A percentile compares a stretch with the other conserved stretches of the same genome.
Evolutionary conservation across 2,329 filamentous ascomycete species (phyloP).

Genomic region (Xylaria sp.): DNA sequence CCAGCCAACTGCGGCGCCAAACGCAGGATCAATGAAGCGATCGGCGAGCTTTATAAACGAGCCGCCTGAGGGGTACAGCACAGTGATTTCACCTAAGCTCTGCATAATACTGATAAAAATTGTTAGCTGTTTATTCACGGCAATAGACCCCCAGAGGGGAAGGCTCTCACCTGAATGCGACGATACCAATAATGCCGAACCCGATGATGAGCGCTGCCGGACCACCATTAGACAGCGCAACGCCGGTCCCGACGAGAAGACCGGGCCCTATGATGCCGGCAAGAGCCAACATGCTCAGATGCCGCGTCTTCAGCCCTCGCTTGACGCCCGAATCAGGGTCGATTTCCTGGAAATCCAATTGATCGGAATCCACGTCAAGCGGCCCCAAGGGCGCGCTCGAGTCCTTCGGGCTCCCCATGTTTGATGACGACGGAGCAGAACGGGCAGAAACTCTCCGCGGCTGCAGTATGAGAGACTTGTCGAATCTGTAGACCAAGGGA

Average conservation of each 20-base stretch:
- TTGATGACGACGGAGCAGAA: conserved; percentile 9
- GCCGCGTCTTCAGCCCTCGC: conserved; percentile 72
- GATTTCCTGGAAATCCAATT: conserved; percentile 57
- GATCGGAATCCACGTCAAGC: conserved; percentile 36
- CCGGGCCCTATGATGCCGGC: conserved; percentile 76
- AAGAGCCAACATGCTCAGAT: conserved; percentile 73
- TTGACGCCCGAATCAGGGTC: conserved; percentile 74
- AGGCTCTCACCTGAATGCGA: conserved; percentile 62
- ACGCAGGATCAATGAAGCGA: conserved; percentile 76
- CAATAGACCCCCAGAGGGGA: conserved; percentile 29
- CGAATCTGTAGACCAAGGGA: background rate
- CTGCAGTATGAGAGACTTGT: background rate
- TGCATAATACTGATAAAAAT: conserved; percentile 69
- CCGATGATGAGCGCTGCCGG: conserved; percentile 79
- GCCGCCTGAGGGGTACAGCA: conserved; percentile 76
- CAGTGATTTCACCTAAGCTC: conserved; percentile 78
- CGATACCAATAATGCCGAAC: conserved; percentile 76
- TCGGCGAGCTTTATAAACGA: conserved; percentile 77
- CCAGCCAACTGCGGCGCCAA: conserved; percentile 76
- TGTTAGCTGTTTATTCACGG: conserved; percentile 20
- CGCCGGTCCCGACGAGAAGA: conserved; percentile 76
- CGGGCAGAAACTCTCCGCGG: background rate
- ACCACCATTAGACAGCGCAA: conserved; percentile 74
- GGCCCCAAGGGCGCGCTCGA: conserved; percentile 25
- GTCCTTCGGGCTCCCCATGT: conserved; percentile 32